A percentile compares a stretch with the other conserved stretches of the same genome.
These are phyloP conservation scores for Dacryopinax primogenitus DNA, from an alignment of 768 basidiomycete species.

Conservation along the genomic window DNA sequence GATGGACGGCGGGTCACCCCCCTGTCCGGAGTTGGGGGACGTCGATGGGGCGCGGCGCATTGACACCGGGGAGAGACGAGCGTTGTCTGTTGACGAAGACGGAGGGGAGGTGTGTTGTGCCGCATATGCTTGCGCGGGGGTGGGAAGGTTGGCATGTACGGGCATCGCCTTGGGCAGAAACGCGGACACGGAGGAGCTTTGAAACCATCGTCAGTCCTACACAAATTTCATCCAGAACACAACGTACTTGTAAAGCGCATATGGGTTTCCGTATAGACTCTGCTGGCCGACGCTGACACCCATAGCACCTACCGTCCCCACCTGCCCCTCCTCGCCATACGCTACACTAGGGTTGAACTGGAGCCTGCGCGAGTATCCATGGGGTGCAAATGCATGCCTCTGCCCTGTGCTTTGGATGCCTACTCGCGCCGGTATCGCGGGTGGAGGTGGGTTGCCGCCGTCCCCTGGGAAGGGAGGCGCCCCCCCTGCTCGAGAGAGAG, in stretches of 20 bases:
- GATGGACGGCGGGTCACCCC: background rate
- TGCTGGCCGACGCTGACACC: background rate
- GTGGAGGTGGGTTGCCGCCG: background rate
- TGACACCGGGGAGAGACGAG: background rate
- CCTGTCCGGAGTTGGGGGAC: background rate
- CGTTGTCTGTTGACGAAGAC: background rate
- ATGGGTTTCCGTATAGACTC: background rate
- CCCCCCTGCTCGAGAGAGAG: background rate
- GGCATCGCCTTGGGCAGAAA: background rate
- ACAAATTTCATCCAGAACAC: background rate
- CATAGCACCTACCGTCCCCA: background rate
- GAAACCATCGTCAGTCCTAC: background rate
- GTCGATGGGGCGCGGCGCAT: background rate
- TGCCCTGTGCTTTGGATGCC: background rate
- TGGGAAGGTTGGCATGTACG: background rate
- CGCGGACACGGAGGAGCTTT: background rate
- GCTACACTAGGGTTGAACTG: conserved; percentile 2
- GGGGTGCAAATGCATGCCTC: background rate
- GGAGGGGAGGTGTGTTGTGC: background rate
- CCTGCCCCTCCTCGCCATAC: background rate
- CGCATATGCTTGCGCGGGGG: background rate
- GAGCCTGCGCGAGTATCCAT: background rate
- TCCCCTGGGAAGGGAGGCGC: background rate
- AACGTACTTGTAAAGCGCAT: background rate
- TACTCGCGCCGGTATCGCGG: background rate